Percentiles rank a stretch among this genome's conserved stretches.
phyloP scores from a whole-genome alignment of 2,329 filamentous ascomycete species.

The Tolypocladium endophyticum region DNA sequence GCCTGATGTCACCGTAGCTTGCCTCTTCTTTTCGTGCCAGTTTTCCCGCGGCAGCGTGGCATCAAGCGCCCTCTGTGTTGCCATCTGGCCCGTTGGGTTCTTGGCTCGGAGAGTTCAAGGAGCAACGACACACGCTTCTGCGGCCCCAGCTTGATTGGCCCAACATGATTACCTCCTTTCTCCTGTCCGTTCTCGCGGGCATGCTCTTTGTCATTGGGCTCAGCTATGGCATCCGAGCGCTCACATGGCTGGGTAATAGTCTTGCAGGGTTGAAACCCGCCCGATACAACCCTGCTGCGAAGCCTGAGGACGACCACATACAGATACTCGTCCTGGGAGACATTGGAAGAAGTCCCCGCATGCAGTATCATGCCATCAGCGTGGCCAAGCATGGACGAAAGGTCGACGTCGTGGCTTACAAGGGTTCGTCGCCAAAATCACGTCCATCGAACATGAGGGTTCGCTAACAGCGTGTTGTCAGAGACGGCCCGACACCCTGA shows the following conservation, averaged over 20 bases:
- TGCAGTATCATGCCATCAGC: slow-evolving; percentile 97
- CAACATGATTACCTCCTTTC: slow-evolving; percentile 13
- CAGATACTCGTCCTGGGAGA: slow-evolving; percentile 91
- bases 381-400: slow-evolving; percentile 70
- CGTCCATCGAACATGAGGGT: neutral
- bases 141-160: neutral
- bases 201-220: slow-evolving; percentile 21
- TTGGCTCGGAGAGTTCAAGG: neutral
- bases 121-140: neutral
- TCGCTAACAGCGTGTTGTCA: slow-evolving; percentile 11
- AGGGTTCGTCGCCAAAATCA: slow-evolving; percentile 38
- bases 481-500: slow-evolving; percentile 78
- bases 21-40: neutral
- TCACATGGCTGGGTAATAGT: slow-evolving; percentile 11
- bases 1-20: neutral
- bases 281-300: slow-evolving; percentile 22
- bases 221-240: slow-evolving; percentile 10
- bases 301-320: slow-evolving; percentile 34
- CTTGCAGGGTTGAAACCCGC: slow-evolving; percentile 19
- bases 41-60: neutral
- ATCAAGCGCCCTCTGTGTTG: neutral
- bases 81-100: neutral
- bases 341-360: slow-evolving; percentile 88
- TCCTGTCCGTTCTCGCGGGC: slow-evolving; percentile 23
- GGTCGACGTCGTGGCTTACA: slow-evolving; percentile 82